Base-by-base conservation (phyloP, 2,329 filamentous ascomycete genomes). In the Penicillium thymicola region DNA sequence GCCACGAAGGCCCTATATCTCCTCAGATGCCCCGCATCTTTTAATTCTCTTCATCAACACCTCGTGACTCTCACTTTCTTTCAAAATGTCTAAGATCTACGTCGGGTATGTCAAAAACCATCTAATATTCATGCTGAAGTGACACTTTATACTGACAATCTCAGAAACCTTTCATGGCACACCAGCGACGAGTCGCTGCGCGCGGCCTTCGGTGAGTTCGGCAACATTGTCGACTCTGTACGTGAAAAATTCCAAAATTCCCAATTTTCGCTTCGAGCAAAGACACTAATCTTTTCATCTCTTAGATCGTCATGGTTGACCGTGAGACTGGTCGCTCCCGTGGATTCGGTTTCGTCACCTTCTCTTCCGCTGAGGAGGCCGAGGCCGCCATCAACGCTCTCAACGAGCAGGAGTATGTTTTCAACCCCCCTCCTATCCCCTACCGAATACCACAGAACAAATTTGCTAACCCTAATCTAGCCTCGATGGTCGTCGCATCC, bases 271-370 rank as follows among this genome's bases (percentile, higher is more conserved):
- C 27, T 32, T 13, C 2, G 8, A 36, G 21, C 11, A 23, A 45
- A 21, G 23, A 27, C 44, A 30, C 52, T 56, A 32, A 59, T 23
- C 6, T 7, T 30, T 16, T 25, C 5, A 18, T 7, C 36, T 43
- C 21, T 41, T n/a, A 61, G 59, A 55, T 61, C 40, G 59, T 61
- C 44, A 54, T 61, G 57, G 34, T 27, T 18, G 59, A 61, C 59
- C 57, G 59, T 51, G 59, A 61, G 47, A 58, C 59, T 38, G 51
- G 54, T 32, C 59, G 59, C 48, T 55, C 51, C 59, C 59, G 59
- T 38, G 59, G 59, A 43, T 61, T 61, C 48, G 59, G 59, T 34
- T 61, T 61, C 59, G 59, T 61, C 40, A 61, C 59, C 48, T 58
- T 46, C 57, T 52, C 57, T 40, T 43, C 46, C 40, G 41, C 30